A percentile compares a stretch with the other conserved stretches of the same genome.
phyloP scores from a whole-genome alignment of 495 filamentous ascomycete species.

The Podospora sp. region DNA sequence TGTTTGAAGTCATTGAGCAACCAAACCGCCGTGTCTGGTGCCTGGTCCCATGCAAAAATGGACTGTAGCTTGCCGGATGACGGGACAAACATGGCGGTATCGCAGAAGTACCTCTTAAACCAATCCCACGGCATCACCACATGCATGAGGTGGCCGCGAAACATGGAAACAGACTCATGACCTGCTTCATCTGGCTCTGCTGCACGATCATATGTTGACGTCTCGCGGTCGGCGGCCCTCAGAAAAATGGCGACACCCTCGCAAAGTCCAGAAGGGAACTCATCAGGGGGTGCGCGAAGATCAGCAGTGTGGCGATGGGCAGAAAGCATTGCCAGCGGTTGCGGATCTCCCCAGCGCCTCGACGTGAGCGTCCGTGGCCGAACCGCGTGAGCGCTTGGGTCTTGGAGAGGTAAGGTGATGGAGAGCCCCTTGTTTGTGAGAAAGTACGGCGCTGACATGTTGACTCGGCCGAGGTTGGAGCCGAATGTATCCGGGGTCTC shows the following conservation, averaged over 20 bases:
- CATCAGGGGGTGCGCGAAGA: background rate
- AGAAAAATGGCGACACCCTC: background rate
- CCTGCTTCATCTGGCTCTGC: background rate
- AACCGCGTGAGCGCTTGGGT: background rate
- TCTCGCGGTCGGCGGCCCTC: background rate
- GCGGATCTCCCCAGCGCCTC: background rate
- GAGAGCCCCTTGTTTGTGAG: slow-evolving; percentile 14
- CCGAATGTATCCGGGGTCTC: background rate
- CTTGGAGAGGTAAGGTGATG: background rate
- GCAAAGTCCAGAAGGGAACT: background rate
- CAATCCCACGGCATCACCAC: background rate
- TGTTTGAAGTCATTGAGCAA: background rate
- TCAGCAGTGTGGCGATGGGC: background rate
- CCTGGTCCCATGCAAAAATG: slow-evolving; percentile 6
- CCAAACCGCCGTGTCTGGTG: background rate
- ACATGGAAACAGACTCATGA: background rate
- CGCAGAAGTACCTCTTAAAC: background rate
- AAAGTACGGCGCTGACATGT: background rate
- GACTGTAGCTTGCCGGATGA: background rate
- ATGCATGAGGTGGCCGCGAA: slow-evolving; percentile 4
- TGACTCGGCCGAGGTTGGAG: background rate
- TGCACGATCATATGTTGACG: background rate
- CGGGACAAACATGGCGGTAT: background rate
- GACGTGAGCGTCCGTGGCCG: background rate
- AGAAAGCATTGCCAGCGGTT: background rate